Percentiles rank a stretch among this genome's conserved stretches.
Evolutionary conservation across 2,329 filamentous ascomycete species (phyloP).

Genomic region (Clonostachys chloroleuca): DNA sequence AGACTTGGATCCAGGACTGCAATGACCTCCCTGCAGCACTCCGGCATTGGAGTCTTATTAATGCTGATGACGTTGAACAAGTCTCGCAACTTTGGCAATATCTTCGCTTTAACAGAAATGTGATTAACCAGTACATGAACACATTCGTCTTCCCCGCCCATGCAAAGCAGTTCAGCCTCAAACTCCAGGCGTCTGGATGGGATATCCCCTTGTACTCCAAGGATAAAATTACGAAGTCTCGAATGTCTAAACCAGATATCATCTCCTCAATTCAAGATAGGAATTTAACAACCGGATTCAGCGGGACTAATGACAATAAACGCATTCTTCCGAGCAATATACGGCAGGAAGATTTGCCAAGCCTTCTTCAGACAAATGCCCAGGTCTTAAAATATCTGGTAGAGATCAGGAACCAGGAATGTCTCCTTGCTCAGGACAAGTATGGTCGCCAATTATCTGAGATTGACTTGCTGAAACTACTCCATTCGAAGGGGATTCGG

Average conservation of each 20-base stretch:
- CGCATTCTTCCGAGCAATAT: constrained; percentile 57
- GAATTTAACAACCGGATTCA: constrained; percentile 61
- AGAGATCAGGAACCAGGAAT: constrained; percentile 42
- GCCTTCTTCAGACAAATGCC: constrained; percentile 56
- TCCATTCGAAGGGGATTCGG: constrained; percentile 31
- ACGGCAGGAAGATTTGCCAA: constrained; percentile 52
- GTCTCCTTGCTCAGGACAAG: constrained; percentile 22
- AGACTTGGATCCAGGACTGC: constrained; percentile 44
- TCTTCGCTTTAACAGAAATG: constrained; percentile 31
- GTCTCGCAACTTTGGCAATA: constrained; percentile 42
- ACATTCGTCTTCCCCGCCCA: constrained; percentile 56
- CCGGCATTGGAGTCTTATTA: constrained; percentile 43
- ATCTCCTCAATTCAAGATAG: too few species aligned
- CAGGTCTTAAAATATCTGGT: constrained; percentile 58
- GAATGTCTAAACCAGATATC: too few species aligned
- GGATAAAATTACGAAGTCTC: not conserved
- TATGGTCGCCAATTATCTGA: constrained; percentile 35
- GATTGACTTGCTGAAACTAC: constrained; percentile 29
- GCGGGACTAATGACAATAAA: constrained; percentile 65
- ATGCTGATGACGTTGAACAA: constrained; percentile 50
- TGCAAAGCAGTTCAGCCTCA: constrained; percentile 58
- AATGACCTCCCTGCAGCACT: constrained; percentile 29
- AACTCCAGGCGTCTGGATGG: constrained; percentile 64
- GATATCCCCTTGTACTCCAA: constrained; percentile 46
- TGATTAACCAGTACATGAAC: constrained; percentile 64